Evolutionary conservation across 1,284 basidiomycete species (phyloP).

Genomic region (Sphaerobolus stellatus): DNA sequence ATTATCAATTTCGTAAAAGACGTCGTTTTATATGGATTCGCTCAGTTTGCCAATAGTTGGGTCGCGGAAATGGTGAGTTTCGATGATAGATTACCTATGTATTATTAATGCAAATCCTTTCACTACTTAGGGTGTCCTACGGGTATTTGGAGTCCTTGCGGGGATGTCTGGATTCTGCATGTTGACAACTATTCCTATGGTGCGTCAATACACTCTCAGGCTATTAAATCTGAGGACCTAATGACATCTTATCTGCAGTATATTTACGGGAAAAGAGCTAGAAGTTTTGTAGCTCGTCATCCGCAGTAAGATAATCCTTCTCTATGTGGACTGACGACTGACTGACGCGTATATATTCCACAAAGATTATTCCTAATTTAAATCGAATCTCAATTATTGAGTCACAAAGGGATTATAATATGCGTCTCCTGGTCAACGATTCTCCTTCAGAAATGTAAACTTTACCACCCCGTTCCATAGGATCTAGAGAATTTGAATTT

Average conservation of each 20-base stretch:
- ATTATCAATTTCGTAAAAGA: slow-evolving; percentile 46
- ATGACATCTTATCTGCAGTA: neutral
- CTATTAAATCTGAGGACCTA: neutral
- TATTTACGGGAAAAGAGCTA: slow-evolving; percentile 7
- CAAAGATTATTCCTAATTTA: neutral
- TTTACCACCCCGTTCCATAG: too few species aligned
- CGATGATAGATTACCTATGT: neutral
- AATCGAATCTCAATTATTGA: too few species aligned
- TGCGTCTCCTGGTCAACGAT: too few species aligned
- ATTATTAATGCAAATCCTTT: neutral
- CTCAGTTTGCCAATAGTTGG: slow-evolving; percentile 47
- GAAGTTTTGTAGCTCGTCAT: slow-evolving; percentile 5
- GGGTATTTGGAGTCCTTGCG: slow-evolving; percentile 3
- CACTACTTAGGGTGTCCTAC: neutral
- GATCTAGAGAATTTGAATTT: too few species aligned
- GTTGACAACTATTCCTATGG: slow-evolving; percentile 7
- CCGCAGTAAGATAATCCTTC: neutral
- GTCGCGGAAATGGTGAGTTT: slow-evolving; percentile 22
- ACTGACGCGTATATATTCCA: neutral
- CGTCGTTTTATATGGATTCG: slow-evolving; percentile 45
- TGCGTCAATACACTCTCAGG: neutral
- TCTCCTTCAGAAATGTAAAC: too few species aligned
- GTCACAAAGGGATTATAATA: too few species aligned
- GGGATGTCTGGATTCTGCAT: slow-evolving; percentile 6
- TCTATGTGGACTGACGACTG: neutral